A percentile compares a stretch with the other conserved stretches of the same genome.
Evolutionary conservation across 495 filamentous ascomycete genomes (phyloP).

Genomic region (Chaetomium tenue): DNA sequence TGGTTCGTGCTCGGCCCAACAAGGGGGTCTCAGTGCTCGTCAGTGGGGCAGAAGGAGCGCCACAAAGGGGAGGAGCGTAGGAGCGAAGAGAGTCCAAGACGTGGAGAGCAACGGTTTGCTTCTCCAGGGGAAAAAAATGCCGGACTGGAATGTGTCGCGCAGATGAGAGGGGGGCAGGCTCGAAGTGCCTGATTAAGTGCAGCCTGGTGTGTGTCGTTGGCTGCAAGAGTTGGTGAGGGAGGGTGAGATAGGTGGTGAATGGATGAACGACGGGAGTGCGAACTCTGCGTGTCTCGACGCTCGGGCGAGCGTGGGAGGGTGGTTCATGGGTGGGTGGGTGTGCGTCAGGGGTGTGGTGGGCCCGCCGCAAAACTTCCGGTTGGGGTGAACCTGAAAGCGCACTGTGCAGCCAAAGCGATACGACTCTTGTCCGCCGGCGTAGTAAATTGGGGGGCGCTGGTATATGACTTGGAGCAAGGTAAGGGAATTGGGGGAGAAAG

Average conservation of each 20-base stretch:
- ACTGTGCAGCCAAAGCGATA: constrained; percentile 11
- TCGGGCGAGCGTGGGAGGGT: constrained; percentile 22
- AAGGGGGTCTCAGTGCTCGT: constrained; percentile 3
- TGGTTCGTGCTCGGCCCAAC: constrained; percentile 15
- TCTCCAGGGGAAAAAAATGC: constrained; percentile 2
- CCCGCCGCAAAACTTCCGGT: constrained; percentile 31
- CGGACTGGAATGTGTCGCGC: constrained; percentile 2
- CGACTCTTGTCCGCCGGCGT: not conserved
- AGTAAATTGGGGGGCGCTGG: not conserved
- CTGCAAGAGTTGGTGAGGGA: not conserved
- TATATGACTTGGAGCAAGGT: not conserved
- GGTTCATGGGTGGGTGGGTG: constrained; percentile 15
- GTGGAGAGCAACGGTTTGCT: not conserved
- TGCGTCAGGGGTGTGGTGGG: constrained; percentile 22
- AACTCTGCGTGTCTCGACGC: constrained; percentile 24
- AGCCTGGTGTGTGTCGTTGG: constrained; percentile 13
- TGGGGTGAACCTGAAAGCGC: constrained; percentile 15
- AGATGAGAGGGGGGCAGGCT: constrained; percentile 18
- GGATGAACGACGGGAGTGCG: constrained; percentile 9
- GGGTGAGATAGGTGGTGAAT: constrained; percentile 7
- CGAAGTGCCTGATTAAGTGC: constrained; percentile 17
- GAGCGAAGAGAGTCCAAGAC: not conserved
- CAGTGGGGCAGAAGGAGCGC: constrained; percentile 23
- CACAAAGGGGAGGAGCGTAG: constrained; percentile 16
- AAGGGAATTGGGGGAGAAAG: not conserved